Evolutionary conservation across 192 early-diverging fungal genomes (phyloP).

Genomic region (Podila epicladia): DNA sequence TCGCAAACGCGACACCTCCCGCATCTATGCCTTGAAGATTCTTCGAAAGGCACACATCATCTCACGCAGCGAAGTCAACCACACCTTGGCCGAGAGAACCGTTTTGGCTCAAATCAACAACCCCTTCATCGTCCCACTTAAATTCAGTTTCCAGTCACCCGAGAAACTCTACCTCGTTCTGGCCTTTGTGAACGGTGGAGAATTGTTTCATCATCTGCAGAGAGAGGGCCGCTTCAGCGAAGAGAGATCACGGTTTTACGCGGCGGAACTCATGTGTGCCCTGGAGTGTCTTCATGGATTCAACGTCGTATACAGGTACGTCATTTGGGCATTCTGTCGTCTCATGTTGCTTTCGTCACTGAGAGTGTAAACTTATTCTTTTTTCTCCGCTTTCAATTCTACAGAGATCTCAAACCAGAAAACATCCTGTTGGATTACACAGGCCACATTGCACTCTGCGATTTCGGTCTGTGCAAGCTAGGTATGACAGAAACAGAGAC

Average conservation of each 20-base stretch:
- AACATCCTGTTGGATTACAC: constrained; percentile 95
- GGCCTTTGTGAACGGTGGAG: constrained; percentile 96
- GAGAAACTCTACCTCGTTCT: constrained; percentile 96
- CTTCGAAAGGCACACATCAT: constrained; percentile 95
- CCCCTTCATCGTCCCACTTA: constrained; percentile 94
- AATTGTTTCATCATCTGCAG: constrained; percentile 96
- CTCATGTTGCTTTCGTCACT: constrained; percentile 43
- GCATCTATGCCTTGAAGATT: constrained; percentile 99
- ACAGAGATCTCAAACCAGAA: constrained; percentile 95
- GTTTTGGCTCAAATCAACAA: constrained; percentile 91
- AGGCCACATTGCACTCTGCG: constrained; percentile 94
- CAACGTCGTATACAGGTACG: constrained; percentile 71
- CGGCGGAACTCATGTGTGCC: constrained; percentile 90
- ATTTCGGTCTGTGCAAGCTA: constrained; percentile 94
- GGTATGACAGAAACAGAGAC: constrained; percentile 94
- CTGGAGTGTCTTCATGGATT: constrained; percentile 93
- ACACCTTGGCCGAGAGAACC: constrained; percentile 93
- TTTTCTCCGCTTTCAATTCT: constrained; percentile 63
- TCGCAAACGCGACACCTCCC: constrained; percentile 88
- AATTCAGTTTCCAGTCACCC: constrained; percentile 94
- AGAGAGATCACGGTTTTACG: constrained; percentile 91
- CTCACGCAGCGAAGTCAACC: constrained; percentile 89
- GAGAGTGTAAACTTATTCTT: constrained; percentile 19
- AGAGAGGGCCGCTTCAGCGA: constrained; percentile 89
- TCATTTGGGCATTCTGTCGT: constrained; percentile 38